Percentiles rank a stretch among this genome's conserved stretches.
Evolutionary conservation across 1,139 yeast species (phyloP).

Genomic region (Blastobotrys ciferrii): DNA sequence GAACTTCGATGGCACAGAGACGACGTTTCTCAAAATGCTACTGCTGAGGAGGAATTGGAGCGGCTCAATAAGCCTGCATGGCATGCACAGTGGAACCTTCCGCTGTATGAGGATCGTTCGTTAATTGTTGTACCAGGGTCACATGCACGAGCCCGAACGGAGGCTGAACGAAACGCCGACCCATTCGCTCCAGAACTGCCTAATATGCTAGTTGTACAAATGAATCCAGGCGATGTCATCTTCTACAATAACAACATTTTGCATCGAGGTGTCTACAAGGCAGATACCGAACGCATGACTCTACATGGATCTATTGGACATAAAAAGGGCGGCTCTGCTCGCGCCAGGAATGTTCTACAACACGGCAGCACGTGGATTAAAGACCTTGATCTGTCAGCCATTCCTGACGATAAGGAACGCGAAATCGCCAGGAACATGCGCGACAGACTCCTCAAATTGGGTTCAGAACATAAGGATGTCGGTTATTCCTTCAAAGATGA

Average conservation of each 20-base stretch:
- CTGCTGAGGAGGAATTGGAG: conserved; percentile 47
- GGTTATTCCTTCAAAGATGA: conserved; percentile 12
- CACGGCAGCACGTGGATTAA: conserved; percentile 51
- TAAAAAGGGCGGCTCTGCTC: conserved; percentile 42
- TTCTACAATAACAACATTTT: conserved; percentile 55
- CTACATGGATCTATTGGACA: conserved; percentile 57
- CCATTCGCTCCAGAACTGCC: conserved; percentile 36
- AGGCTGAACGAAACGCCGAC: conserved; percentile 45
- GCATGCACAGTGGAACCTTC: conserved; percentile 56
- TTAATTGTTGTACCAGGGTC: conserved; percentile 54
- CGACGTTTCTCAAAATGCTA: conserved; percentile 50
- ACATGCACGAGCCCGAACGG: conserved; percentile 49
- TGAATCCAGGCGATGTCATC: conserved; percentile 55
- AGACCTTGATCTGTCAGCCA: conserved; percentile 9
- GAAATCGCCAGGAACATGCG: conserved; percentile 16
- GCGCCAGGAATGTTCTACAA: conserved; percentile 55
- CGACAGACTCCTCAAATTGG: conserved; percentile 16
- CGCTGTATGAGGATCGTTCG: conserved; percentile 50
- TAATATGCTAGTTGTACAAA: conserved; percentile 45
- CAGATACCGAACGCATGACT: conserved; percentile 46
- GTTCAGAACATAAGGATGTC: conserved; percentile 14
- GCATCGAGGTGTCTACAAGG: conserved; percentile 50
- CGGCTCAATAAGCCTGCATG: conserved; percentile 47
- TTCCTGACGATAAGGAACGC: conserved; percentile 11
- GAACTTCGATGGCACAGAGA: conserved; percentile 60